A percentile compares a stretch with the other conserved stretches of the same genome.
These are phyloP conservation scores for Ophiocordyceps camponoti-saundersi DNA, from an alignment of 2,329 filamentous ascomycete species.

Conservation along the genomic window DNA sequence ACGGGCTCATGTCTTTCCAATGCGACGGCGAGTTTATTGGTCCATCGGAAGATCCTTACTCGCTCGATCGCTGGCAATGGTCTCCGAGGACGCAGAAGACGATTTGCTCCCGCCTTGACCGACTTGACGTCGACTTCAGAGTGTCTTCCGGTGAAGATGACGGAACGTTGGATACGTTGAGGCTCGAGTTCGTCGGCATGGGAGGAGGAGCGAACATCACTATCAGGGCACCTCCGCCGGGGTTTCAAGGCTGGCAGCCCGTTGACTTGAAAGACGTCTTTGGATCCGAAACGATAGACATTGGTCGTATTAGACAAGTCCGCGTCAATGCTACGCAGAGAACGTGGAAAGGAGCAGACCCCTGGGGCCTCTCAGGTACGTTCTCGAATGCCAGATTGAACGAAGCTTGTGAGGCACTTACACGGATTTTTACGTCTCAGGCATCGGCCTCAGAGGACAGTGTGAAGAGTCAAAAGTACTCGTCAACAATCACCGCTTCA, in stretches of 20 bases:
- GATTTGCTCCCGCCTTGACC: neutral
- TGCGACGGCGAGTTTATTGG: neutral
- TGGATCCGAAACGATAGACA: neutral
- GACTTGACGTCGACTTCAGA: neutral
- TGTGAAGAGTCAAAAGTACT: neutral
- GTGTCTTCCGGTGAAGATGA: neutral
- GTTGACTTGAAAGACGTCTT: neutral
- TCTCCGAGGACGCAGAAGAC: neutral
- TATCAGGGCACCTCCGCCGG: no score
- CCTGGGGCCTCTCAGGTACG: neutral
- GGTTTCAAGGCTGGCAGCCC: neutral
- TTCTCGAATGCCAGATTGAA: no score
- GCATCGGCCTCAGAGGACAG: neutral
- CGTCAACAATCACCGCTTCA: neutral
- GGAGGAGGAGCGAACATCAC: neutral
- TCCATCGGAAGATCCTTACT: neutral
- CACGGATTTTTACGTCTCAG: neutral
- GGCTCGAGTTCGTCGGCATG: neutral
- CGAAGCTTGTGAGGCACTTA: no score
- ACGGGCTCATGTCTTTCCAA: neutral
- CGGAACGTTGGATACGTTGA: neutral
- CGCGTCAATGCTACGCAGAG: neutral
- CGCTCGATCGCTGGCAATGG: neutral
- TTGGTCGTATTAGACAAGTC: neutral
- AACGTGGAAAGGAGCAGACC: neutral